Base-by-base conservation (phyloP, 164 flowering plant genomes). In the Nymphaea thermarum region DNA sequence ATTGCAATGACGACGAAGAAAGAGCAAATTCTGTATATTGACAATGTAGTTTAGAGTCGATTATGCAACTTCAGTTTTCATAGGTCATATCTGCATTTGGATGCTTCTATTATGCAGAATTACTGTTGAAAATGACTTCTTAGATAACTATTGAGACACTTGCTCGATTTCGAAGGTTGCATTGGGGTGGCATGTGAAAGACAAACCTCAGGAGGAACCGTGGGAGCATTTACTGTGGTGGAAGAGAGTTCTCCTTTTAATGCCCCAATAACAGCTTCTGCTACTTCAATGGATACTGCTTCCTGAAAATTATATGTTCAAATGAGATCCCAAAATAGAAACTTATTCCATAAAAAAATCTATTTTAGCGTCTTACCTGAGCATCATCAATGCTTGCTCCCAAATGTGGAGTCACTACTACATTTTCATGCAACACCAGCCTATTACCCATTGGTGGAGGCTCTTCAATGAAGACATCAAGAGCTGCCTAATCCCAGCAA, bases 381-480 rank as follows among this genome's bases (percentile, higher is more conserved):
- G 96, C 96, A 80, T 90, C 96, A 78, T 74, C 79, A 5, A 93
- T 90, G 66, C 93, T 90, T 59, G 96, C 96, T 63, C 96, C 96
- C 67, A 90, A 89, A 83, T 90, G 96, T 7, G 96, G 96, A 65
- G 96, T 90, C 18, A 73, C 91, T 36, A 87, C 87, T 11, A 90
- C 93, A 60, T 71, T 83, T 76, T 86, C 90, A 78, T 90, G 96
- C 70, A 66, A 80, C 43, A 86, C 77, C 77, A 90, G 62, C 75
- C 81, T 85, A 81, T 83, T 83, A 70, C 84, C 91, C 65, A 78
- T 65, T 44, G 87, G 66, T 17, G 96, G 96, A 61, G 96, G 96
- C 72, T 90, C 96, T 68, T 45, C 81, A 0, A 90, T 82, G 82
- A 90, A 90, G 66, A 90, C 96, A 80, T 90, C 96, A 75, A 90